Base-by-base conservation (phyloP, 371 early-diverging fungal species). In the Apophysomyces elegans region DNA sequence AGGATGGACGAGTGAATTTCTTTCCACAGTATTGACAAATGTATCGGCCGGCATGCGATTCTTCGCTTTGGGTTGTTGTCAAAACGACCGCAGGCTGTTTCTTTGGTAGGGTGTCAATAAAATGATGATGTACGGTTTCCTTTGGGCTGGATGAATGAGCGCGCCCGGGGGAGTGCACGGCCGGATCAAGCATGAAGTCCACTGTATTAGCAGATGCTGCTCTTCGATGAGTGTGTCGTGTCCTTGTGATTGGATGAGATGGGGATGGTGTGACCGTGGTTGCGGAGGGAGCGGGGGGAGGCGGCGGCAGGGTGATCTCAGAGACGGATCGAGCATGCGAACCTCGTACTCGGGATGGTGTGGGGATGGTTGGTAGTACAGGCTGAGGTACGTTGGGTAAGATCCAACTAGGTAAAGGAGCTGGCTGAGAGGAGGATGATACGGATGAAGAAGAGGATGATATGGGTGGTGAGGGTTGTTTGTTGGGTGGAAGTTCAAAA, bases 11-110 rank as follows among this genome's bases (percentile, higher is more conserved):
- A 1, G 87, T 74, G 59, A 89, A 89, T 36, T 64, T 47, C 56
- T 87, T 87, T 9, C 70, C 63, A 66, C 90, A 89, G 26, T 65
- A 63, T 12, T 63, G 70, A 66, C 95, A 95, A 61, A 72, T 80
- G 71, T 93, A 92, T 59, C 87, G 72, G 71, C 74, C 65, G 35
- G 43, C 50, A 37, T 77, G 67, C 50, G 41, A 13, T 45, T 45
- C 46, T 45, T 45, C 46, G 16, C 46, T 45, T 45, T n/a, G 13
- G 8, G 46, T 45, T 45, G 46, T 45, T 6, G 46, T 45, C 46
- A 45, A n/a, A 18, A 45, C 16, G 46, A 18, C 13, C 6, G 46
- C n/a, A n/a, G 9, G 43, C 14, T 45, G 46, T 18, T 45, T 45
- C 16, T 45, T 45, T 45, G 46, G 46, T 45, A 45, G 16, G 2